These are phyloP conservation scores for Massarina eburnea DNA, from an alignment of 2,329 filamentous ascomycete genomes.

Conservation along the genomic window DNA sequence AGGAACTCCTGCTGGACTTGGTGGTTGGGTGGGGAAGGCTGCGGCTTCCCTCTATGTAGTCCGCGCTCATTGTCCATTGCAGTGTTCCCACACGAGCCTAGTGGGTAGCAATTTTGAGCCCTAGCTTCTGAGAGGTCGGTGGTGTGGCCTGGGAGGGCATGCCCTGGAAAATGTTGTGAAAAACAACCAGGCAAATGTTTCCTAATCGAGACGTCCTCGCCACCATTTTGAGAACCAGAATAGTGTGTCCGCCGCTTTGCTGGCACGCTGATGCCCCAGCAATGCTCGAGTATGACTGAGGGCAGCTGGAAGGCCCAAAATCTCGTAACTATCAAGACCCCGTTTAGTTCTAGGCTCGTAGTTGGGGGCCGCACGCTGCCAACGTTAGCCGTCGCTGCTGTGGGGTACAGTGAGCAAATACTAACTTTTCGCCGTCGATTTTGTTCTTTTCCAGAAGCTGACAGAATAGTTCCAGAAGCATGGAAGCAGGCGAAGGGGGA, in stretches of 20 bases:
- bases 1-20: conserved; percentile 39
- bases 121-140: conserved; percentile 18
- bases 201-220: conserved; percentile 27
- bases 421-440: background rate
- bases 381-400: conserved; percentile 16
- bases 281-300: conserved; percentile 22
- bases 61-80: conserved; percentile 31
- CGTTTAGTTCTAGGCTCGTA: conserved; percentile 33
- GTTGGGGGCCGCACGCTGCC: conserved; percentile 20
- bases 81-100: conserved; percentile 22
- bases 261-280: conserved; percentile 26
- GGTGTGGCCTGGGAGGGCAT: conserved; percentile 26
- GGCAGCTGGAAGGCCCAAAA: conserved; percentile 28
- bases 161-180: conserved; percentile 18
- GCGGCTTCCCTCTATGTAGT: conserved; percentile 22
- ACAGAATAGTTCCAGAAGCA: conserved; percentile 15
- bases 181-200: conserved; percentile 26
- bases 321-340: conserved; percentile 37
- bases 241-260: conserved; percentile 14
- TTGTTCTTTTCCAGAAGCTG: conserved; percentile 11
- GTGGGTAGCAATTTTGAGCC: conserved; percentile 18
- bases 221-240: conserved; percentile 29
- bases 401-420: background rate
- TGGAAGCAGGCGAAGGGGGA: conserved; percentile 12
- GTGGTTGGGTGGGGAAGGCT: conserved; percentile 18